phyloP scores from a whole-genome alignment of 2,329 filamentous ascomycete species.

The Magnaporthiopsis poae region DNA sequence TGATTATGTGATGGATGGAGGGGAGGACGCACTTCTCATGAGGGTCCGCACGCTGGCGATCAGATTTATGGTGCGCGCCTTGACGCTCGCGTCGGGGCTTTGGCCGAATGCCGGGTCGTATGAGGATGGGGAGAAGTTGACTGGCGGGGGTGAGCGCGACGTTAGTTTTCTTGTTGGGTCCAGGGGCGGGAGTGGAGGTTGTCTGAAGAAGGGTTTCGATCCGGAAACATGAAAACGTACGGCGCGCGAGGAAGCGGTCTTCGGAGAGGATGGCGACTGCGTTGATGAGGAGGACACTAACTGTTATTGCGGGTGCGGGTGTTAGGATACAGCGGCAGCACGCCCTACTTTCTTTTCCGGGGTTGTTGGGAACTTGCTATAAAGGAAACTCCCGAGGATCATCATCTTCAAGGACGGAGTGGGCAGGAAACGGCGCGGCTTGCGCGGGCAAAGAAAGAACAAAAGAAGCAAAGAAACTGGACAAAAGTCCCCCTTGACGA shows the following conservation, averaged over 20 bases:
- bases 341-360: too few relatives aligned
- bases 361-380: constrained; percentile 16
- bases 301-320: constrained; percentile 29
- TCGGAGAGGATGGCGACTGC: constrained; percentile 88
- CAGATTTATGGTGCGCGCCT: constrained; percentile 77
- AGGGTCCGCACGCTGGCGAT: constrained; percentile 84
- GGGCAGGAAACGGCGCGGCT: neutral
- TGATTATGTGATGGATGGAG: neutral
- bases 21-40: constrained; percentile 69
- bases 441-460: neutral
- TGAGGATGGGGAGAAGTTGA: constrained; percentile 66
- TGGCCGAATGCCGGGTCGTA: constrained; percentile 72
- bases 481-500: neutral
- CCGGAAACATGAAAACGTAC: constrained; percentile 36
- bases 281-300: constrained; percentile 81
- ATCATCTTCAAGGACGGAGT: constrained; percentile 17
- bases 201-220: neutral
- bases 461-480: neutral
- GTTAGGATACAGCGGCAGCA: neutral
- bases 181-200: neutral
- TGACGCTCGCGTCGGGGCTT: constrained; percentile 64
- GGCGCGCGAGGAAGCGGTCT: constrained; percentile 83
- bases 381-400: constrained; percentile 24
- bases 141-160: constrained; percentile 47
- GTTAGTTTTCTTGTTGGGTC: neutral